phyloP scores from a whole-genome alignment of 2,329 filamentous ascomycete species.

The Aspergillus novofumigatus region DNA sequence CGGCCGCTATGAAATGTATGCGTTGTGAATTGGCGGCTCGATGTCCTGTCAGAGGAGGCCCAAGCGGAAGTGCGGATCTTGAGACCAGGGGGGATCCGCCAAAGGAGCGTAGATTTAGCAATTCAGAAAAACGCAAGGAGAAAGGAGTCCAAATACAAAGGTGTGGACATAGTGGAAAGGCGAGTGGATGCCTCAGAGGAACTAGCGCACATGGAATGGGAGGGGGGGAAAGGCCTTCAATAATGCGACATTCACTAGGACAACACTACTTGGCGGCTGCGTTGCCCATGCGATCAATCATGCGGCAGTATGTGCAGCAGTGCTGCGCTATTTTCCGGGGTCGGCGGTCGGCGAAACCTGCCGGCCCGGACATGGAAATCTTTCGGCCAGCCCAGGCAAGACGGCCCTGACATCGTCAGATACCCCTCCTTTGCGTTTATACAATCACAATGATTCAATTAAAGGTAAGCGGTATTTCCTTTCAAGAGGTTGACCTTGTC shows the following conservation, averaged over 20 bases:
- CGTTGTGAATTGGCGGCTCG: slow-evolving; percentile 8
- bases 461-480: slow-evolving; percentile 53
- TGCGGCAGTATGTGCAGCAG: too few species aligned
- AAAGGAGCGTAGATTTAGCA: slow-evolving; percentile 2
- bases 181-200: slow-evolving; percentile 2
- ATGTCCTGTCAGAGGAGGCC: background rate
- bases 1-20: background rate
- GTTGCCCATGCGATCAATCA: slow-evolving; percentile 9
- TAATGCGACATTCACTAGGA: slow-evolving; percentile 1
- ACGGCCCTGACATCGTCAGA: background rate
- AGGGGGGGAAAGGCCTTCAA: background rate
- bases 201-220: slow-evolving; percentile 6
- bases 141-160: slow-evolving; percentile 7
- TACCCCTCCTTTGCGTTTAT: slow-evolving; percentile 12
- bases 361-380: slow-evolving; percentile 17
- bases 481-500: background rate
- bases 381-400: slow-evolving; percentile 10
- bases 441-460: slow-evolving; percentile 78
- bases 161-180: slow-evolving; percentile 2
- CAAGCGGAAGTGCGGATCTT: slow-evolving; percentile 7
- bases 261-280: slow-evolving; percentile 2
- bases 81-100: background rate
- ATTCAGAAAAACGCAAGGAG: slow-evolving; percentile 1
- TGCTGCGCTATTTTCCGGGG: slow-evolving; percentile 7
- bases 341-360: slow-evolving; percentile 26